Evolutionary conservation across 768 basidiomycete genomes (phyloP).

Genomic region (Panaeolus cyanescens): DNA sequence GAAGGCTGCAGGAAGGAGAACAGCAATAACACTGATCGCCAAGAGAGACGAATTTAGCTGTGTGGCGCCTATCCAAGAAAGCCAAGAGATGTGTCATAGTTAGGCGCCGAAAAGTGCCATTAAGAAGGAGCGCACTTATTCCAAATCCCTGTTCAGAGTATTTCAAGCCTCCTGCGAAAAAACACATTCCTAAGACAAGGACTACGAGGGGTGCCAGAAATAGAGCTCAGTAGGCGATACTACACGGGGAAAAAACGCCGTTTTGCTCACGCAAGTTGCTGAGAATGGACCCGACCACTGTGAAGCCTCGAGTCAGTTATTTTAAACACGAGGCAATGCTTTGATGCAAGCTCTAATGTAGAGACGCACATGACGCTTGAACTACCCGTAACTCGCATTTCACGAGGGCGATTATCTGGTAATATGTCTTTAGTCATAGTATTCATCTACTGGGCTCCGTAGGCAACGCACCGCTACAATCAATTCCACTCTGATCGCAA

Average conservation of each 20-base stretch:
- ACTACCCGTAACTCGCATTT: slow-evolving; percentile 71
- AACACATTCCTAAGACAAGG: slow-evolving; percentile 87
- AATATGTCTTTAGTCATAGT: slow-evolving; percentile 1
- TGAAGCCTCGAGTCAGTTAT: slow-evolving; percentile 16
- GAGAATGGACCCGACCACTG: slow-evolving; percentile 86
- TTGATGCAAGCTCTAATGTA: slow-evolving; percentile 7
- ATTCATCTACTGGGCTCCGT: neutral
- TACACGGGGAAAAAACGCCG: slow-evolving; percentile 11
- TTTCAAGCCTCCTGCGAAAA: slow-evolving; percentile 80
- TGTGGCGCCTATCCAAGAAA: slow-evolving; percentile 43
- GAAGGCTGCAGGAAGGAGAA: slow-evolving; percentile 81
- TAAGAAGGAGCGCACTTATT: slow-evolving; percentile 56
- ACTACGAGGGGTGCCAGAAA: slow-evolving; percentile 40
- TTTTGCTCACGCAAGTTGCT: slow-evolving; percentile 71
- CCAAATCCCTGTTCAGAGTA: slow-evolving; percentile 84
- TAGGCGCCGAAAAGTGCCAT: neutral
- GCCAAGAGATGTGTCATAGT: neutral
- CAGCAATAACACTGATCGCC: slow-evolving; percentile 77
- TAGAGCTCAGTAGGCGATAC: neutral
- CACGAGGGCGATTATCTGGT: slow-evolving; percentile 48
- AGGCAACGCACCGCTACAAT: slow-evolving; percentile 70
- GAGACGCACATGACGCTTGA: slow-evolving; percentile 71
- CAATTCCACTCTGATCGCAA: slow-evolving; percentile 55
- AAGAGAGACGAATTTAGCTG: slow-evolving; percentile 78
- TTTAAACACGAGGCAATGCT: neutral